A percentile compares a stretch with the other conserved stretches of the same genome.
These are phyloP conservation scores for Sporisorium reilianum DNA, from an alignment of 1,284 basidiomycete species.

Conservation along the genomic window DNA sequence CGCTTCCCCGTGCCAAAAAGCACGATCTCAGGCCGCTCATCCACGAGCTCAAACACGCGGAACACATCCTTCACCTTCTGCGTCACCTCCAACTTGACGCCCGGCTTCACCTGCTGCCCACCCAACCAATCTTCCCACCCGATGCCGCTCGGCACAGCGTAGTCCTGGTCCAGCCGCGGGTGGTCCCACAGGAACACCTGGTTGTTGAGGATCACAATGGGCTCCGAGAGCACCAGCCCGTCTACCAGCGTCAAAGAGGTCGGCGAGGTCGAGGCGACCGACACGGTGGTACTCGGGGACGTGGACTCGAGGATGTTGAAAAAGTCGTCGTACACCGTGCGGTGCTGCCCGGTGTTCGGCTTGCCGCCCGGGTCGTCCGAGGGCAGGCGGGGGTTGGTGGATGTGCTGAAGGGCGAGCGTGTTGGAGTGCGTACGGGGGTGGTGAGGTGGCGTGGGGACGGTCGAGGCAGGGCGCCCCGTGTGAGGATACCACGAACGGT, in stretches of 20 bases:
- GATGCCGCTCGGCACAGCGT: conserved; percentile 55
- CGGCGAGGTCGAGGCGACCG: conserved; percentile 43
- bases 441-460: too few species aligned
- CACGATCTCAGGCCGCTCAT: conserved; percentile 79
- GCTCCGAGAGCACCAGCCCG: conserved; percentile 80
- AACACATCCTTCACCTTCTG: conserved; percentile 41
- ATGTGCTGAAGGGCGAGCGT: conserved; percentile 2
- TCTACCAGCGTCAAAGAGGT: conserved; percentile 59
- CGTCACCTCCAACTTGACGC: conserved; percentile 22
- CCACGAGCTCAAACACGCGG: conserved; percentile 49
- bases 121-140: conserved; percentile 76
- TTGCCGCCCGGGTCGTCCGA: conserved; percentile 61
- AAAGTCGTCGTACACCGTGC: conserved; percentile 64
- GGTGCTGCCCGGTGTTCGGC: conserved; percentile 56
- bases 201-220: conserved; percentile 86
- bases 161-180: conserved; percentile 72
- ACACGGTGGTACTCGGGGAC: conserved; percentile 11
- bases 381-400: conserved; percentile 3
- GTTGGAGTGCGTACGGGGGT: neutral
- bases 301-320: conserved; percentile 54
- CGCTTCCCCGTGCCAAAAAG: conserved; percentile 86
- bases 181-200: conserved; percentile 89
- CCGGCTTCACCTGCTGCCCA: conserved; percentile 70
- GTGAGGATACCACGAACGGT: neutral
- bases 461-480: neutral